A percentile compares a stretch with the other conserved stretches of the same genome.
These are phyloP conservation scores for Calonectria henricotiae DNA, from an alignment of 2,329 filamentous ascomycete genomes.

Conservation along the genomic window DNA sequence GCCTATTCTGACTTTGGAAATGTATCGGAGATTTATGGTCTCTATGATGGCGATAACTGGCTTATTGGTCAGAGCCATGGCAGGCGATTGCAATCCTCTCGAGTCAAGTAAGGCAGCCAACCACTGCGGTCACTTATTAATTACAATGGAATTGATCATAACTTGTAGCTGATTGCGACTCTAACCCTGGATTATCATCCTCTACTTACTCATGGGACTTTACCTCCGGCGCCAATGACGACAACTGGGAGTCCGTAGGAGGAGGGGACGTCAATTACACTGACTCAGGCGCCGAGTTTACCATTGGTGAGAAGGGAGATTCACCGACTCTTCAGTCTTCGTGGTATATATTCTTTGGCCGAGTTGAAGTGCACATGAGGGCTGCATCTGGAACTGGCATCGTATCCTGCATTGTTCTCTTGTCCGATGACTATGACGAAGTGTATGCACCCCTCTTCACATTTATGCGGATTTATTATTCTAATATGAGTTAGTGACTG, in stretches of 20 bases:
- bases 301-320: conserved; percentile 73
- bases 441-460: conserved; percentile 27
- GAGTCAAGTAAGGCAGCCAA: conserved; percentile 38
- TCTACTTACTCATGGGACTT: conserved; percentile 47
- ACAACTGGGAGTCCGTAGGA: conserved; percentile 45
- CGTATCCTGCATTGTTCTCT: conserved; percentile 82
- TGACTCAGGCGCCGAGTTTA: conserved; percentile 54
- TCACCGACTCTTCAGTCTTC: conserved; percentile 76
- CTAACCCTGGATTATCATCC: conserved; percentile 38
- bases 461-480: background rate
- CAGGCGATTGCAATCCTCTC: conserved; percentile 45
- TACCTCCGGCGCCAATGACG: conserved; percentile 44
- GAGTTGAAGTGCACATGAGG: conserved; percentile 79
- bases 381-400: conserved; percentile 82
- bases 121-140: background rate
- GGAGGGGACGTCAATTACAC: conserved; percentile 45
- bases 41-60: conserved; percentile 14
- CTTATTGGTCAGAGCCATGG: conserved; percentile 10
- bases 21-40: conserved; percentile 14
- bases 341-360: conserved; percentile 90
- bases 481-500: conserved; percentile 68
- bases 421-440: conserved; percentile 81
- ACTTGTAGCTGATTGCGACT: conserved; percentile 30
- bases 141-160: conserved; percentile 19
- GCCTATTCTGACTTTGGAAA: background rate